A percentile compares a stretch with the other conserved stretches of the same genome.
Evolutionary conservation across 169 alveolate genomes (phyloP).

Genomic region (Plasmodium coatneyi): DNA sequence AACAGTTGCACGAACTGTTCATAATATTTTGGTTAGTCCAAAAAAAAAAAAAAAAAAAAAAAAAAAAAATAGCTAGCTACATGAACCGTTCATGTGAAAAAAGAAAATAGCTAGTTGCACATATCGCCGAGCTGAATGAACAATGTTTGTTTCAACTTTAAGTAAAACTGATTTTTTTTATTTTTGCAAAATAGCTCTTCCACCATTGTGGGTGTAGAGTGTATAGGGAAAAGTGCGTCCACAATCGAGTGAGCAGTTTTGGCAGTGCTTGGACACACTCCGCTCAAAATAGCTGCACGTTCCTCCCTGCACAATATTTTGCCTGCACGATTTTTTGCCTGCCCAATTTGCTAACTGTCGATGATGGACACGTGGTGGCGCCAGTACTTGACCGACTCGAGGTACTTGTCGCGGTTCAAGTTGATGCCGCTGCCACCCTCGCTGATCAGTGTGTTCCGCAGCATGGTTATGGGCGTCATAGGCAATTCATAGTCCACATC

Average conservation of each 20-base stretch:
- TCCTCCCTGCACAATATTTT: too few species aligned
- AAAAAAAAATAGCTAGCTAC: too few species aligned
- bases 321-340: not conserved
- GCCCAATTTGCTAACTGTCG: constrained; percentile 23
- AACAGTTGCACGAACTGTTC: too few species aligned
- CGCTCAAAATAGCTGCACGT: not conserved
- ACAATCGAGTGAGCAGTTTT: not conserved
- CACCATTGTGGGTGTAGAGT: not conserved
- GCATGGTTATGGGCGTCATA: constrained; percentile 97
- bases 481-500: constrained; percentile 92
- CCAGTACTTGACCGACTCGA: constrained; percentile 97
- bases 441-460: constrained; percentile 96
- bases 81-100: too few species aligned
- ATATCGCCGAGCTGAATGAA: not conserved
- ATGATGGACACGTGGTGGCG: constrained; percentile 90
- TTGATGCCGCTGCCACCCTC: constrained; percentile 99
- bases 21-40: too few species aligned
- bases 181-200: not conserved
- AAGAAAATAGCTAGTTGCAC: not conserved
- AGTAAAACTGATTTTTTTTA: not conserved
- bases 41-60: too few species aligned
- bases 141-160: not conserved
- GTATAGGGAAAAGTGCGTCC: not conserved
- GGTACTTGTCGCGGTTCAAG: constrained; percentile 91
- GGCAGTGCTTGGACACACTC: not conserved